Evolutionary conservation across 1,284 basidiomycete genomes (phyloP).

Genomic region (Psilocybe mexicana): DNA sequence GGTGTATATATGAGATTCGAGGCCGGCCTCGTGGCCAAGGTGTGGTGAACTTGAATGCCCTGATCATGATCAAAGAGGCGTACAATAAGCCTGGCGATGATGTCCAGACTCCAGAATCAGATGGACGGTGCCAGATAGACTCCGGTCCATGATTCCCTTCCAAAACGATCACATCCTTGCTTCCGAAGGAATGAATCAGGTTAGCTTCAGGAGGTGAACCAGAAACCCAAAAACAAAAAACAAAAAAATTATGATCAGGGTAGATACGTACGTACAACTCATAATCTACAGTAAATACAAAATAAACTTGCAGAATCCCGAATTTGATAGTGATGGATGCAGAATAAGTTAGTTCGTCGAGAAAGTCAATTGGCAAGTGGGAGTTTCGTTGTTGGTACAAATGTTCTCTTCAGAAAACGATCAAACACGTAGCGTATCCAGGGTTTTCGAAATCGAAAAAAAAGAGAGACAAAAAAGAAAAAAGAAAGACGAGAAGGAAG

Average conservation of each 20-base stretch:
- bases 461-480: no score
- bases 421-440: no score
- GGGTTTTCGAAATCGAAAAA: no score
- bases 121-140: not conserved
- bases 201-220: no score
- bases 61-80: no score
- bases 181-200: no score
- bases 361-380: no score
- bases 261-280: not conserved
- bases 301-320: not conserved
- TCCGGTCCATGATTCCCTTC: not conserved
- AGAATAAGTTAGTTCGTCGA: not conserved
- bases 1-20: not conserved
- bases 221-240: no score
- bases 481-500: no score
- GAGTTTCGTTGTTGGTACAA: not conserved
- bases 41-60: not conserved
- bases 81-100: no score
- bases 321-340: not conserved
- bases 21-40: not conserved
- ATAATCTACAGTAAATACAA: slow-evolving; percentile 2
- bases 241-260: not conserved
- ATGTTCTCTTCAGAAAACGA: not conserved
- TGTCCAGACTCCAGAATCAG: no score
- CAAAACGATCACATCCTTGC: not conserved